Base-by-base conservation (phyloP, 164 flowering plant species). In the Sedum album region DNA sequence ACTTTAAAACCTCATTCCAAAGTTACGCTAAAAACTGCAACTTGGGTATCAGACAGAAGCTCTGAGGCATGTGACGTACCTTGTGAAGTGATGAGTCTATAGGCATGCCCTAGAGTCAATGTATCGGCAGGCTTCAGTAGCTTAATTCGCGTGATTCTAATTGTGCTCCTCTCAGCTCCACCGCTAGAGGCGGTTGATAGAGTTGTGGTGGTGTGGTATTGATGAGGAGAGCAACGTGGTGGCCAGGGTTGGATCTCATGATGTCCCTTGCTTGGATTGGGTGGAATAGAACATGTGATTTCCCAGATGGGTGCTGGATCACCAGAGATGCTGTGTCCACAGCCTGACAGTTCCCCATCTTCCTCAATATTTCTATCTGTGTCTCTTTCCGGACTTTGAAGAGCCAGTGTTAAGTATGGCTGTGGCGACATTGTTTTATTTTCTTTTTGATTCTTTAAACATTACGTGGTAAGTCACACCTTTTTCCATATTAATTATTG, bases 211-310 rank as follows among this genome's bases (percentile, higher is more conserved):
- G 26, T 66, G 60, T n/a, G 81, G 91, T 82, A 72, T 86, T 85
- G 76, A 93, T 83, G 67, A 91, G 81, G 14, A 91, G 89, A 48
- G 97, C 97, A 1, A 93, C 97, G 66, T 86, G 85, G 76, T 91
- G 87, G 30, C 96, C 93, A 4, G 96, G 96, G 63, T 93, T 88
- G 68, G 65, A 75, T 77, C 77, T 91, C 90, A 91, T 89, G 48
- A 93, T 69, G 76, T 93, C 91, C 48, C 69, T 75, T 15, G 91
- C 98, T 35, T 74, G 69, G 57, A 90, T 77, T 11, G 96, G 82
- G 79, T 86, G 79, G 69, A 83, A 90, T 25, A 84, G 66, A 51
- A 82, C 85, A 26, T 90, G 90, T 10, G 69, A 82, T 75, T 79
- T 87, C 13, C 96, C 96, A 72, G 60, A 70, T 36, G 94, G 91